A percentile compares a stretch with the other conserved stretches of the same genome.
Evolutionary conservation across 202 grass and related monocot species (phyloP).

Genomic region (Setaria viridis): DNA sequence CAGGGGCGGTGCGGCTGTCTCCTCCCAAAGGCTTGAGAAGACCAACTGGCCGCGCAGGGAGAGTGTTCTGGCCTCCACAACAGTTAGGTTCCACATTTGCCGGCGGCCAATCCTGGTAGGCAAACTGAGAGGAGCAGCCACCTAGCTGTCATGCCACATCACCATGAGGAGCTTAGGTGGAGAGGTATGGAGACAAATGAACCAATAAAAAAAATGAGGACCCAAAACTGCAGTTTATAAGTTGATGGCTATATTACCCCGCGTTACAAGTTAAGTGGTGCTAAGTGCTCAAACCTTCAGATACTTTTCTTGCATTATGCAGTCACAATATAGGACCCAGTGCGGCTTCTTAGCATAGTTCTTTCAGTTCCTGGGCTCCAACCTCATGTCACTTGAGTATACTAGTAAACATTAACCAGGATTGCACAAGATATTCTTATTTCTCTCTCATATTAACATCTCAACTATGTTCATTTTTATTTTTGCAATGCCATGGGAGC

Average conservation of each 20-base stretch:
- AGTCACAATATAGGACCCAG: neutral
- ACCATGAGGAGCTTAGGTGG: too few relatives aligned
- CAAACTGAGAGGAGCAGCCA: too few relatives aligned
- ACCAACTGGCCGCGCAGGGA: too few relatives aligned
- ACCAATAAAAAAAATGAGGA: too few relatives aligned
- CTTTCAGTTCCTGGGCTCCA: neutral
- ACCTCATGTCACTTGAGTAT: neutral
- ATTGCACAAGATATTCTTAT: neutral
- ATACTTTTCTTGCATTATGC: neutral
- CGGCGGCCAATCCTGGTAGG: too few relatives aligned
- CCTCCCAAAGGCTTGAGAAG: too few relatives aligned
- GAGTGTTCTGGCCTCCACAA: too few relatives aligned
- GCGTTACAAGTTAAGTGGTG: neutral
- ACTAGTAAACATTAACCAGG: neutral
- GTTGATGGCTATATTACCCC: neutral
- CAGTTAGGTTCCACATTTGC: too few relatives aligned
- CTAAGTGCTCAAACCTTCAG: neutral
- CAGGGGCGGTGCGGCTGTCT: too few relatives aligned
- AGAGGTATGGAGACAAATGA: too few relatives aligned
- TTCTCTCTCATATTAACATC: neutral
- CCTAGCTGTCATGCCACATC: too few relatives aligned
- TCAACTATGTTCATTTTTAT: neutral
- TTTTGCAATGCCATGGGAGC: neutral
- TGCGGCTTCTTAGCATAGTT: neutral
- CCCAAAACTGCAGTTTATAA: too few relatives aligned